Conservation (phyloP, 768 basidiomycete genomes). For the Mycena rosella region DNA sequence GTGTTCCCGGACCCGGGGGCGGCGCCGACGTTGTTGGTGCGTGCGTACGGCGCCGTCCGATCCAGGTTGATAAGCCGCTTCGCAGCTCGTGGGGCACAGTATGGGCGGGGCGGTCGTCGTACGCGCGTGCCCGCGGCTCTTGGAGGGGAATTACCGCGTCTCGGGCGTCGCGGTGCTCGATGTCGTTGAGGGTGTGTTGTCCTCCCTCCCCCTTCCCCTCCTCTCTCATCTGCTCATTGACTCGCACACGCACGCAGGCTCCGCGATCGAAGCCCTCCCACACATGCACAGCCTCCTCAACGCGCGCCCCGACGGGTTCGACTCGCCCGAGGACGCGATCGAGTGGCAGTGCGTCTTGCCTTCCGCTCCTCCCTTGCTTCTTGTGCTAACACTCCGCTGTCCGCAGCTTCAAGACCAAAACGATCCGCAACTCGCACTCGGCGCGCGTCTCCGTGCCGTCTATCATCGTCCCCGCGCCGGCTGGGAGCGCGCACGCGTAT, state of each 20-base stretch:
- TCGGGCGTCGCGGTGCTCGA: conserved; percentile 87
- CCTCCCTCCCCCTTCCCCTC: neutral
- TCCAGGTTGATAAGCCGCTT: neutral
- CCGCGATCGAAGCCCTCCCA: conserved; percentile 92
- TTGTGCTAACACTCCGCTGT: neutral
- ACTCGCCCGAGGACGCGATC: conserved; percentile 85
- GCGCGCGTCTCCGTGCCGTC: conserved; percentile 92
- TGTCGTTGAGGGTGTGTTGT: conserved; percentile 82
- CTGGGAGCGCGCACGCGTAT: conserved; percentile 54
- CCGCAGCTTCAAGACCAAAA: conserved; percentile 79
- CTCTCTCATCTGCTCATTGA: neutral
- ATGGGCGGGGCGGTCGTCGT: conserved; percentile 96
- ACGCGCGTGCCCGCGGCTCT: conserved; percentile 74
- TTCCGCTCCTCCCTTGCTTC: neutral
- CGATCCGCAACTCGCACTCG: conserved; percentile 84
- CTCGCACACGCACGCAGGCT: no score
- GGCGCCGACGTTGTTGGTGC: conserved; percentile 84
- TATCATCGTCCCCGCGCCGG: conserved; percentile 65
- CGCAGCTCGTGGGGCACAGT: conserved; percentile 90
- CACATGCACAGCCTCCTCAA: conserved; percentile 92
- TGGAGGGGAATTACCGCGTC: conserved; percentile 76
- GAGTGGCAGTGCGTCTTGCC: conserved; percentile 90
- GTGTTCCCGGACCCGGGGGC: conserved; percentile 74
- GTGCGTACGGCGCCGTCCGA: neutral
- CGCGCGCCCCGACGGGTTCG: conserved; percentile 88